Conservation (phyloP, 176 grass and related monocot genomes). For the Aegilops umbellulata region DNA sequence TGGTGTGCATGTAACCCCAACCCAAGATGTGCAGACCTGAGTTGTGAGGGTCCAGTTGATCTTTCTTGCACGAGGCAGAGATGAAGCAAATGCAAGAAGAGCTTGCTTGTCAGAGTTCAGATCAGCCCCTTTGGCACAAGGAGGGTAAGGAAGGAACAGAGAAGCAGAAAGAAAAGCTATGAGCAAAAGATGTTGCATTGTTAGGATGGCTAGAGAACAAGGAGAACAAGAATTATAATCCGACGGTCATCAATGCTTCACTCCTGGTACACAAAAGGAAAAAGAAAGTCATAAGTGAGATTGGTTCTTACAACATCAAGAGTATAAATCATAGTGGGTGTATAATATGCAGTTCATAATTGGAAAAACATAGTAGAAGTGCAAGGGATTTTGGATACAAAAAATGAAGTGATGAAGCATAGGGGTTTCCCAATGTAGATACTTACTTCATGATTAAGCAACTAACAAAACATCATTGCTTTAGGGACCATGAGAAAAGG, state of each 20-base stretch:
- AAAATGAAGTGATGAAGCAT: constrained; percentile 8
- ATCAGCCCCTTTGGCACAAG: constrained; percentile 47
- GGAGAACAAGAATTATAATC: constrained; percentile 30
- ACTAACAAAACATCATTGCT: background rate
- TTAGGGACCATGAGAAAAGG: constrained; percentile 9
- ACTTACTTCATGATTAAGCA: constrained; percentile 17
- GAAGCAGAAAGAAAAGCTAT: constrained; percentile 30
- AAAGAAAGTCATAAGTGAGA: constrained; percentile 23
- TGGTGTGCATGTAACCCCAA: constrained; percentile 71
- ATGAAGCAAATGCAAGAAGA: constrained; percentile 72
- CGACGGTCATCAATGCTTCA: constrained; percentile 15
- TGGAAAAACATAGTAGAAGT: background rate
- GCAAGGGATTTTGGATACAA: constrained; percentile 9
- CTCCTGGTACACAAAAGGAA: constrained; percentile 34
- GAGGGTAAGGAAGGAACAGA: constrained; percentile 41
- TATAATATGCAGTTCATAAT: background rate
- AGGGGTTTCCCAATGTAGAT: background rate
- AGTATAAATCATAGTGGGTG: no score
- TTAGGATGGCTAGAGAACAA: constrained; percentile 19
- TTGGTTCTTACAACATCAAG: background rate
- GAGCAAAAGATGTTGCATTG: constrained; percentile 38
- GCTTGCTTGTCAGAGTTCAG: constrained; percentile 71
- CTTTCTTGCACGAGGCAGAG: constrained; percentile 70
- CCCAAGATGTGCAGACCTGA: constrained; percentile 75
- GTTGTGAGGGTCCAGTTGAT: constrained; percentile 72